Evolutionary conservation across 768 basidiomycete species (phyloP).

Genomic region (Pisolithus tinctorius): DNA sequence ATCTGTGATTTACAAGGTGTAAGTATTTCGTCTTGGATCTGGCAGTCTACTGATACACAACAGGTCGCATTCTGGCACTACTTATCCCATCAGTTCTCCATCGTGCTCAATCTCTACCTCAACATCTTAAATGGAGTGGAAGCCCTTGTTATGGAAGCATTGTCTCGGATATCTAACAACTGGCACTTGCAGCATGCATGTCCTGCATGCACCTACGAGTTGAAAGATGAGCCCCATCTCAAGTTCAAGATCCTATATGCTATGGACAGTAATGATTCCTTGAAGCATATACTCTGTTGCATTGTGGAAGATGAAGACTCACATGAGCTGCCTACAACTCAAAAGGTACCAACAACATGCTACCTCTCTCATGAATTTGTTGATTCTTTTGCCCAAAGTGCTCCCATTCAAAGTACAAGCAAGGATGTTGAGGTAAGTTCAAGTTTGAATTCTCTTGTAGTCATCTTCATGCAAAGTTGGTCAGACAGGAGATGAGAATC

Average conservation of each 20-base stretch:
- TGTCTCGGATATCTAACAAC: not conserved
- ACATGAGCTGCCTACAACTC: no score
- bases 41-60: no score
- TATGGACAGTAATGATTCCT: constrained; percentile 7
- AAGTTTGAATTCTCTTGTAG: no score
- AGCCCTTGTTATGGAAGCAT: no score
- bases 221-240: not conserved
- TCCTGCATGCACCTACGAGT: constrained; percentile 5
- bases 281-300: not conserved
- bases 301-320: no score
- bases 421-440: no score
- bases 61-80: constrained; percentile 4
- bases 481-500: not conserved
- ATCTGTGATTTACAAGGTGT: constrained; percentile 15
- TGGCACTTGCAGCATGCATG: constrained; percentile 7
- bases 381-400: no score
- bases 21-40: not conserved
- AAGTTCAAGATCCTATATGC: constrained; percentile 6
- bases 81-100: constrained; percentile 16
- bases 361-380: not conserved
- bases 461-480: no score
- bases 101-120: constrained; percentile 21
- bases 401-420: no score
- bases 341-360: no score
- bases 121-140: constrained; percentile 7